phyloP scores from a whole-genome alignment of 2,329 filamentous ascomycete genomes.

The Acephala macrosclerotiorum region DNA sequence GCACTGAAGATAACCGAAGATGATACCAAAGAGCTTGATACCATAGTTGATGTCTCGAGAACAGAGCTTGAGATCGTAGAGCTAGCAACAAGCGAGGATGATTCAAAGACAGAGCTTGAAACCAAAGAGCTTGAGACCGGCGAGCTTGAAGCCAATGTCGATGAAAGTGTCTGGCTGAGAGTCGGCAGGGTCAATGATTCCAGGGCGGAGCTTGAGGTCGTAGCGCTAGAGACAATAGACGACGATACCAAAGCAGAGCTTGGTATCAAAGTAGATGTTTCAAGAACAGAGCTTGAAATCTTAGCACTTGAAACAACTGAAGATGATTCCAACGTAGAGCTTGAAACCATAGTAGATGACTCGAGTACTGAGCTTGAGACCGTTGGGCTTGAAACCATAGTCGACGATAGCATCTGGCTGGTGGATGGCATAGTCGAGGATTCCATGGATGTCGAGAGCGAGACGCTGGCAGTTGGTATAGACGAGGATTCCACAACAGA shows the following conservation, averaged over 20 bases:
- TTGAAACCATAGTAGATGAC: not conserved
- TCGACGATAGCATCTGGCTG: not conserved
- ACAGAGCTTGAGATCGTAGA: not conserved
- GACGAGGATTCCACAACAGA: not conserved
- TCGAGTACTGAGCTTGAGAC: not conserved
- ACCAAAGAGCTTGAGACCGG: not conserved
- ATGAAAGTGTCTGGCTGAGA: too few relatives aligned
- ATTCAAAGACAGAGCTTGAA: too few relatives aligned
- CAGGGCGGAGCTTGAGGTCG: not conserved
- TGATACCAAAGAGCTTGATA: not conserved
- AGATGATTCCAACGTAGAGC: not conserved
- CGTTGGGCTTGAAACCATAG: not conserved
- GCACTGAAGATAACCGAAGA: not conserved
- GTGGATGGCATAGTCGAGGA: slow-evolving; percentile 3
- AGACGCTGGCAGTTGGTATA: not conserved
- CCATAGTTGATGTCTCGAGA: not conserved
- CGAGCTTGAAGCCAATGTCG: too few relatives aligned
- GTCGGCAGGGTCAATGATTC: not conserved
- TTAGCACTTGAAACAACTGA: not conserved
- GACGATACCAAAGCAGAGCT: too few relatives aligned
- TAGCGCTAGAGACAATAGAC: not conserved
- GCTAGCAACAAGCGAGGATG: not conserved
- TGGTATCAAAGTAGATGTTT: too few relatives aligned
- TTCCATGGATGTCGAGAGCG: not conserved
- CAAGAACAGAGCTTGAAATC: too few relatives aligned